These are phyloP conservation scores for Saxophila tyrrhenica DNA, from an alignment of 495 filamentous ascomycete species.

Conservation along the genomic window DNA sequence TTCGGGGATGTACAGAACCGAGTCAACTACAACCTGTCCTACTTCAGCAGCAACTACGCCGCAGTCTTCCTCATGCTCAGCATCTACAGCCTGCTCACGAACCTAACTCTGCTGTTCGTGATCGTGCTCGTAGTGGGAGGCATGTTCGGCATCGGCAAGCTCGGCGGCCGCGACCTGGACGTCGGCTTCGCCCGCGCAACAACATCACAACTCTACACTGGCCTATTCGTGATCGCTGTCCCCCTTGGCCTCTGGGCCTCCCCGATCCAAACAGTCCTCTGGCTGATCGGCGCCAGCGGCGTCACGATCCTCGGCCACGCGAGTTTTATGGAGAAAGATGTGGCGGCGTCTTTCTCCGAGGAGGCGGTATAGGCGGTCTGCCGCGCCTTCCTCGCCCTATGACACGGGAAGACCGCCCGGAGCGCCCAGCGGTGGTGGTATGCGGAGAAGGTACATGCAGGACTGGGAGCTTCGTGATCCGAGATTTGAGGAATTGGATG, in stretches of 20 bases:
- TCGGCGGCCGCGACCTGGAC: conserved; percentile 77
- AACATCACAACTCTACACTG: conserved; percentile 91
- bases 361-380: conserved; percentile 99
- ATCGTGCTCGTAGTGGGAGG: conserved; percentile 75
- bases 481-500: conserved; percentile 61
- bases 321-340: conserved; percentile 92
- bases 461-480: conserved; percentile 39
- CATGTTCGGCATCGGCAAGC: conserved; percentile 79
- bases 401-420: conserved; percentile 98
- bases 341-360: conserved; percentile 99
- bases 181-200: conserved; percentile 70
- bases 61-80: conserved; percentile 85
- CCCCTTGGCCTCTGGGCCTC: conserved; percentile 76
- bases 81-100: conserved; percentile 89
- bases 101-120: conserved; percentile 72
- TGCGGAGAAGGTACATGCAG: conserved; percentile 42
- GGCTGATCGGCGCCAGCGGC: conserved; percentile 89
- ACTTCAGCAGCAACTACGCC: conserved; percentile 98
- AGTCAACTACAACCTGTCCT: conserved; percentile 90
- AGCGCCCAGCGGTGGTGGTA: conserved; percentile 40
- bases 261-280: conserved; percentile 69
- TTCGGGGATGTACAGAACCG: conserved; percentile 86
- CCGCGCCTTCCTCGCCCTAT: conserved; percentile 95
- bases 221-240: conserved; percentile 64
- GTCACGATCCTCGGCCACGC: conserved; percentile 91